Evolutionary conservation across 2,329 filamentous ascomycete species (phyloP).

Genomic region (Fusarium vanettenii): DNA sequence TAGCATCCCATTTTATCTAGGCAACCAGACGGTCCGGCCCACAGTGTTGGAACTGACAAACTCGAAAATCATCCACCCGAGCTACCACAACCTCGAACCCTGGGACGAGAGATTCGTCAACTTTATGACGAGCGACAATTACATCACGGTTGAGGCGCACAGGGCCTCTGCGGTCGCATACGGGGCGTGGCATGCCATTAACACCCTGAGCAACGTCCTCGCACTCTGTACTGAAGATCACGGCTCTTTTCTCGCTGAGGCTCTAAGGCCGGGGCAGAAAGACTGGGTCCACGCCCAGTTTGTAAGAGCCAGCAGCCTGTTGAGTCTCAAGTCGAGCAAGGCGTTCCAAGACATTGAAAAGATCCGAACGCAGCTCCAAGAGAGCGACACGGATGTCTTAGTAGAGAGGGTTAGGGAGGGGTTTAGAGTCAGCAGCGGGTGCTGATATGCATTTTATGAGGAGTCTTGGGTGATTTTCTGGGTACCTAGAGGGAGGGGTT

Average conservation of each 20-base stretch:
- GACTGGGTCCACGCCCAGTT: conserved; percentile 9
- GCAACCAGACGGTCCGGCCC: conserved; percentile 3
- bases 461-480: background rate
- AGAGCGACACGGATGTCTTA: background rate
- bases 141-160: conserved; percentile 2
- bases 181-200: conserved; percentile 14
- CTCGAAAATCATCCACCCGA: conserved; percentile 1
- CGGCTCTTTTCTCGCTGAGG: background rate
- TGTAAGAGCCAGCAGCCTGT: background rate
- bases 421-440: background rate
- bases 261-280: conserved; percentile 4
- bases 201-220: background rate
- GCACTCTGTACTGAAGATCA: background rate
- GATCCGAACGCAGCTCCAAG: background rate
- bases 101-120: background rate
- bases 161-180: background rate
- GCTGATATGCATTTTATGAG: background rate
- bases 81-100: conserved; percentile 8
- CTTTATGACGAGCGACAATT: background rate
- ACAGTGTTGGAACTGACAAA: conserved; percentile 1
- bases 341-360: background rate
- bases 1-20: conserved; percentile 17
- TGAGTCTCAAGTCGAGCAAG: background rate
- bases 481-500: background rate
- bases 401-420: background rate